Evolutionary conservation across 1,284 basidiomycete species (phyloP), one percentile per base, ranked within the genome.

Genomic region (Tilletia caries): DNA sequence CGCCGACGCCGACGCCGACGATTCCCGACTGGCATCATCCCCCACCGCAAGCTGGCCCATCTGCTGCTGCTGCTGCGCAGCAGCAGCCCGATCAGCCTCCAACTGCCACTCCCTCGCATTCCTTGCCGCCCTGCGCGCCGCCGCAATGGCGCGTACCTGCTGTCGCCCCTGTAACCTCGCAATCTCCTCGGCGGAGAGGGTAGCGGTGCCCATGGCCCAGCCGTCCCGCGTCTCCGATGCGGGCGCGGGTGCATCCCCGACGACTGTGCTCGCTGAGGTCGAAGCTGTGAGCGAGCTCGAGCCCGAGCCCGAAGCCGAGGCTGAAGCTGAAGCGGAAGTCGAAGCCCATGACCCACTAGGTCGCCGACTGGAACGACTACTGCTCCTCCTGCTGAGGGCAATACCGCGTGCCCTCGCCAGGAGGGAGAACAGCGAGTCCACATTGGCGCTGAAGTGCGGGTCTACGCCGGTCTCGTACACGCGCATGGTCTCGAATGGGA

Each of bases 381-480:
- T 62, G 23, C 32, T 62, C 32, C 58, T 33, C n/a, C 58, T 33
- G 33, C 58, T 62, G 13, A 62, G 58, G 4, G 58, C 58, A 1
- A 62, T 34, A 15, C 58, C 58, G 10, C 58, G 27, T 13, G 58
- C 58, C 6, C 32, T 25, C 3, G 32, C 33, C 32, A 62, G 33
- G 29, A 46, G 33, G 33, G 72, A 69, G 4, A 25, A 18, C 27
- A 50, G 37, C 3, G 65, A 66, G 29, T 52, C 41, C 32, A 66
- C 41, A 44, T 66, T 43, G 2, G 25, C 20, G 15, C 68, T 72
- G 62, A 82, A 77, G 52, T 71, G 29, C 1, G 73, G 65, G 67
- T 80, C 75, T 3, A 72, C 71, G 18, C 71, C 65, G 4, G 79
- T 81, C 65, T 75, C 75, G 70, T 82, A 82, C 23, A 82, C 80